phyloP scores from a whole-genome alignment of 2,329 filamentous ascomycete species.

The Nemania sp. region DNA sequence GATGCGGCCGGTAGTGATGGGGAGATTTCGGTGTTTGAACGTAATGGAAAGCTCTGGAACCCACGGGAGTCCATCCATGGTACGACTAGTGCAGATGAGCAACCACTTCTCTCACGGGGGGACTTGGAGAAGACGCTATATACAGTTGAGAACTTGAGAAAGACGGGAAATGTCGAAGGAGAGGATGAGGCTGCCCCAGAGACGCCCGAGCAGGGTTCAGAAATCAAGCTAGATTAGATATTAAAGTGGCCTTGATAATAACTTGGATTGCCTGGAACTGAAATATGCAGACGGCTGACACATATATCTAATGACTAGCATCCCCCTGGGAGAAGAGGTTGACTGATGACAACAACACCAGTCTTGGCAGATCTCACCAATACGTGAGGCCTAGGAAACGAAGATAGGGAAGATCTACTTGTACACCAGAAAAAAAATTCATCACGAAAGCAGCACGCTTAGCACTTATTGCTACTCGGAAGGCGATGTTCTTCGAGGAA shows the following conservation, averaged over 20 bases:
- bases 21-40: constrained; percentile 42
- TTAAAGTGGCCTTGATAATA: not conserved
- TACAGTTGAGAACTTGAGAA: constrained; percentile 49
- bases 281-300: not conserved
- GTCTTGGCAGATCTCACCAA: not conserved
- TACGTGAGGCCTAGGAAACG: not conserved
- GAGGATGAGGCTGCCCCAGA: constrained; percentile 34
- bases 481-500: not conserved
- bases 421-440: not conserved
- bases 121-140: constrained; percentile 50
- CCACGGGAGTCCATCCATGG: constrained; percentile 26
- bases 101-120: constrained; percentile 40
- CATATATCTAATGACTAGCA: not conserved
- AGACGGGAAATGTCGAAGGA: constrained; percentile 47
- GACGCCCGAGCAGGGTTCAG: constrained; percentile 11
- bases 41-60: constrained; percentile 35
- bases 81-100: constrained; percentile 17
- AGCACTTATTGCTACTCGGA: not conserved
- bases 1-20: constrained; percentile 51
- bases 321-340: not conserved
- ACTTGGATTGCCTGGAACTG: not conserved
- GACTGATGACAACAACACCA: not conserved
- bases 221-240: constrained; percentile 12
- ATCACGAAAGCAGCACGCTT: not conserved
- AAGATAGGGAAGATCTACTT: not conserved